Evolutionary conservation across 2,329 filamentous ascomycete genomes (phyloP).

Genomic region (Passalora sequoiae): DNA sequence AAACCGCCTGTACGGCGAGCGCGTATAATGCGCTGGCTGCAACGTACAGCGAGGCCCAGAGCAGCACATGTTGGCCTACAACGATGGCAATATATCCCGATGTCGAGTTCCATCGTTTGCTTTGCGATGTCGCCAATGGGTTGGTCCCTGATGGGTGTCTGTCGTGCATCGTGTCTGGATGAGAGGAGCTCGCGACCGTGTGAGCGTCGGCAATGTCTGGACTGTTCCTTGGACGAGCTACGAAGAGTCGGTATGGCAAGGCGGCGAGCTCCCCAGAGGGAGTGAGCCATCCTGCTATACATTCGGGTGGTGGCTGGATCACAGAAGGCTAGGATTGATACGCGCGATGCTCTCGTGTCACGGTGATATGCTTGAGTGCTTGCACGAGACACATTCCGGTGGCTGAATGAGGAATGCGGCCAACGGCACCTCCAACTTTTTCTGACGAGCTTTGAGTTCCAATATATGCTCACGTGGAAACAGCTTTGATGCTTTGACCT

Average conservation of each 20-base stretch:
- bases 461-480: too few species aligned
- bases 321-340: background rate
- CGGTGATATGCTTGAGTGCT: background rate
- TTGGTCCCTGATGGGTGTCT: conserved; percentile 7
- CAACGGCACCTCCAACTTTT: background rate
- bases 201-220: too few species aligned
- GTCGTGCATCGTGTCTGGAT: too few species aligned
- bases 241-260: too few species aligned
- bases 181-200: too few species aligned
- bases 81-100: conserved; percentile 20
- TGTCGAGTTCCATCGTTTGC: background rate
- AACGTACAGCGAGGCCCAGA: conserved; percentile 25
- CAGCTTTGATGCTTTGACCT: too few species aligned
- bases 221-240: too few species aligned
- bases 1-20: conserved; percentile 14
- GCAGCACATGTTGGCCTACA: conserved; percentile 23
- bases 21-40: conserved; percentile 24
- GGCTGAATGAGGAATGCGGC: background rate
- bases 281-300: background rate
- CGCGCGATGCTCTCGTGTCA: too few species aligned
- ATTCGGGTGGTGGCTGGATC: background rate
- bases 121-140: background rate
- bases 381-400: too few species aligned
- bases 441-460: background rate
- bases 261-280: too few species aligned